Conservation (phyloP, 2,329 filamentous ascomycete genomes). For the Colletotrichum sp. region DNA sequence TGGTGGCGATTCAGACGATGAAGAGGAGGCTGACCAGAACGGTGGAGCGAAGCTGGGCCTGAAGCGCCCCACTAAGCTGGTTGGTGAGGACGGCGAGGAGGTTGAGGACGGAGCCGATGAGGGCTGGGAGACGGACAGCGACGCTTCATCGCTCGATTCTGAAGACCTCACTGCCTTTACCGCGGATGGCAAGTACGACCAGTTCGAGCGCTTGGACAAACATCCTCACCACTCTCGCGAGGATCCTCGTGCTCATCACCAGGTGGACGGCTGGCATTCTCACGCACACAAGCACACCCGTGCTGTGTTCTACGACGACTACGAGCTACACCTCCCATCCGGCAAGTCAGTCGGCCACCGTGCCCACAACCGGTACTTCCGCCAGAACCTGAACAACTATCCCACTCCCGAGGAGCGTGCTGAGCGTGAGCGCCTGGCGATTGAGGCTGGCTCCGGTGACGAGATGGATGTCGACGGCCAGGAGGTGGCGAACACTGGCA, state of each 20-base stretch:
- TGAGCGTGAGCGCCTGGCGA: constrained; percentile 68
- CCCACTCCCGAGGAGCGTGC: constrained; percentile 79
- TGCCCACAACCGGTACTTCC: constrained; percentile 85
- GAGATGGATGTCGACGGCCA: constrained; percentile 40
- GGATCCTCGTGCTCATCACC: constrained; percentile 75
- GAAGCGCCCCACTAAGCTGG: constrained; percentile 58
- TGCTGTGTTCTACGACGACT: constrained; percentile 88
- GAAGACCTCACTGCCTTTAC: constrained; percentile 82
- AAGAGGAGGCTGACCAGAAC: constrained; percentile 53
- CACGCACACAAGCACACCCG: constrained; percentile 78
- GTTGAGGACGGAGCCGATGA: constrained; percentile 68
- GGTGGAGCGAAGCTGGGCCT: constrained; percentile 75
- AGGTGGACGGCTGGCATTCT: constrained; percentile 80
- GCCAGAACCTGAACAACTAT: constrained; percentile 89
- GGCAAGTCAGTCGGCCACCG: constrained; percentile 91
- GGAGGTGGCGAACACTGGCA: constrained; percentile 39
- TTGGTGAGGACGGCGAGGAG: constrained; percentile 53
- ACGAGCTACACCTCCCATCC: constrained; percentile 90
- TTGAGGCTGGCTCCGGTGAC: constrained; percentile 46
- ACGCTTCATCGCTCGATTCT: constrained; percentile 85
- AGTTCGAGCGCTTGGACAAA: constrained; percentile 74
- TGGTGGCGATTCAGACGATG: constrained; percentile 67
- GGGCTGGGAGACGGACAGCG: constrained; percentile 95
- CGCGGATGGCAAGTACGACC: constrained; percentile 72
- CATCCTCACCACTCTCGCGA: constrained; percentile 78